phyloP scores from a whole-genome alignment of 768 basidiomycete species.

The Phaeotremella fagi region DNA sequence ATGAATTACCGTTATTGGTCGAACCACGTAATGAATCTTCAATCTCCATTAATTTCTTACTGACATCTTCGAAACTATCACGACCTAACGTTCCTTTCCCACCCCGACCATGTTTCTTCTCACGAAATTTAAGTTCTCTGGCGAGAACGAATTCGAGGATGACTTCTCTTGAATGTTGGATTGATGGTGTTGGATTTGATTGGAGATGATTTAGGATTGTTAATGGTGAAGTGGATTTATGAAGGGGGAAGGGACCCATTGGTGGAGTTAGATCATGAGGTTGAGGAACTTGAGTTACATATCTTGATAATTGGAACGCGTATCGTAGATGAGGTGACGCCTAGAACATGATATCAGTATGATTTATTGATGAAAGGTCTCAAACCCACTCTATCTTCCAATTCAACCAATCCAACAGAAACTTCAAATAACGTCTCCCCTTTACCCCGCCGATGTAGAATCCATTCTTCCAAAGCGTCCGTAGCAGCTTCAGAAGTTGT shows the following conservation, averaged over 20 bases:
- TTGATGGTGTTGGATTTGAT: constrained; percentile 30
- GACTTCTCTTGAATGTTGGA: constrained; percentile 44
- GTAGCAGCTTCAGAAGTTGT: constrained; percentile 27
- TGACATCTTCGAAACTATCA: constrained; percentile 39
- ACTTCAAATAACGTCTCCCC: constrained; percentile 45
- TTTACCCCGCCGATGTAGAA: constrained; percentile 31
- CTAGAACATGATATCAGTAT: constrained; percentile 4
- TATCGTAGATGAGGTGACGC: constrained; percentile 26
- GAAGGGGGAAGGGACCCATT: constrained; percentile 35
- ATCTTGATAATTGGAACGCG: constrained; percentile 39
- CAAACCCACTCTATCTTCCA: constrained; percentile 40
- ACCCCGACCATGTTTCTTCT: constrained; percentile 34
- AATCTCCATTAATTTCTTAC: constrained; percentile 28
- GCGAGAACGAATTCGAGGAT: constrained; percentile 42
- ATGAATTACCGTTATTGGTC: neutral
- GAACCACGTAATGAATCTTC: constrained; percentile 28
- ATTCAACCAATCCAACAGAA: constrained; percentile 39
- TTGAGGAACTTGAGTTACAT: constrained; percentile 41
- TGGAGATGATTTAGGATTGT: constrained; percentile 41
- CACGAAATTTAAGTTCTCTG: constrained; percentile 31
- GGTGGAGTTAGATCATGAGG: constrained; percentile 46
- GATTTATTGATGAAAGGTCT: neutral
- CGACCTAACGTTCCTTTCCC: constrained; percentile 43
- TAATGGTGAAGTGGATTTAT: constrained; percentile 30
- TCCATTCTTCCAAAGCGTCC: constrained; percentile 47